Evolutionary conservation across 495 filamentous ascomycete genomes (phyloP).

Genomic region (Podospora didyma): DNA sequence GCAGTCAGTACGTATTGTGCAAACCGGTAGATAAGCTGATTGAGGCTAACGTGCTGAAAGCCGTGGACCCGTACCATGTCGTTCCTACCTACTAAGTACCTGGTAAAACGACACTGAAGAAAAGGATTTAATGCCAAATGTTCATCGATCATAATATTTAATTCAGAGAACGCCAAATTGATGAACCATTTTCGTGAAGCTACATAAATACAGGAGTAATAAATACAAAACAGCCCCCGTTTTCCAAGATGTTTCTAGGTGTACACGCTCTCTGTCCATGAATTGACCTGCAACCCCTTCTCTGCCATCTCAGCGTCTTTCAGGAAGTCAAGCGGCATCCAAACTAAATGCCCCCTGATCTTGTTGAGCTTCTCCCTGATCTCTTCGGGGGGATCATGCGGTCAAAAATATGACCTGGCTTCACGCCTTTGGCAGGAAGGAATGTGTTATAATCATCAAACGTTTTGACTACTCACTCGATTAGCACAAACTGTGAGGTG

Average conservation of each 20-base stretch:
- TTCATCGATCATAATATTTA: too few relatives aligned
- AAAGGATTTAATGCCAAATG: too few relatives aligned
- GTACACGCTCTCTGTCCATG: constrained; percentile 48
- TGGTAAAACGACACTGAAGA: too few relatives aligned
- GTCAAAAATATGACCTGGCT: constrained; percentile 82
- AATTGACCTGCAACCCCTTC: constrained; percentile 57
- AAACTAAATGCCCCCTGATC: constrained; percentile 87
- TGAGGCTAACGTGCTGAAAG: constrained; percentile 9
- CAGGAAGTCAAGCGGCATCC: constrained; percentile 90
- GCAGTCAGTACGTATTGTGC: constrained; percentile 42
- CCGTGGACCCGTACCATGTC: constrained; percentile 14
- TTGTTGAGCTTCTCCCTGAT: constrained; percentile 70
- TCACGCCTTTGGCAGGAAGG: constrained; percentile 62
- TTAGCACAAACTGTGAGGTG: background rate
- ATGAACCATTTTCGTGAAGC: too few relatives aligned
- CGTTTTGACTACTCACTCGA: constrained; percentile 55
- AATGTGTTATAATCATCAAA: constrained; percentile 87
- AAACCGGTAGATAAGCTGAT: constrained; percentile 14
- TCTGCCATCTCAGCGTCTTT: constrained; percentile 87
- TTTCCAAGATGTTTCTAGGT: constrained; percentile 26
- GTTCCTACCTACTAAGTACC: background rate
- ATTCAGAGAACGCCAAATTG: too few relatives aligned
- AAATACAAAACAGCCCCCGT: too few relatives aligned
- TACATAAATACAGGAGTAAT: too few relatives aligned
- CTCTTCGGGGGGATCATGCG: constrained; percentile 64